A percentile compares a stretch with the other conserved stretches of the same genome.
Conservation (phyloP, 768 basidiomycete species). For the Hirschioporus abietinus region DNA sequence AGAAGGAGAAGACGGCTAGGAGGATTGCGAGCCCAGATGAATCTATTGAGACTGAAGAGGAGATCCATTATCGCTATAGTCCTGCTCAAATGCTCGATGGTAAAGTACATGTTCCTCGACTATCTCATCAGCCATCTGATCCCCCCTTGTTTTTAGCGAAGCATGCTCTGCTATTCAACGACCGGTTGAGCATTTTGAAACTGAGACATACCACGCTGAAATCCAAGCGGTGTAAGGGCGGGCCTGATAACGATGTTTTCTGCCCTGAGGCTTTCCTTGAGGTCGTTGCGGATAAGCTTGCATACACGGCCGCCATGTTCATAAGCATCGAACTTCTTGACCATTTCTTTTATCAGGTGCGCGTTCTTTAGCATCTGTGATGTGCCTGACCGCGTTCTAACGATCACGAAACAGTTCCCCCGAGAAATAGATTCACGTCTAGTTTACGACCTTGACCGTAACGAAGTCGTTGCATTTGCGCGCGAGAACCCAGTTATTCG, state of each 20-base stretch:
- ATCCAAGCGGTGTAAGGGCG: constrained; percentile 82
- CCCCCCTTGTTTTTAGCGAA: constrained; percentile 52
- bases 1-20: constrained; percentile 55
- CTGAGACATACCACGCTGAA: constrained; percentile 81
- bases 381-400: constrained; percentile 3
- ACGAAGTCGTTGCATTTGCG: constrained; percentile 87
- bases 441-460: constrained; percentile 88
- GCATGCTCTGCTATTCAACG: constrained; percentile 84
- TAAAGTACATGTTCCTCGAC: constrained; percentile 30
- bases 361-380: constrained; percentile 15
- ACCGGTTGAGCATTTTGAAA: constrained; percentile 77
- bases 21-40: constrained; percentile 38
- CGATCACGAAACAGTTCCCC: constrained; percentile 62
- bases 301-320: constrained; percentile 95
- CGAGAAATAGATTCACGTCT: constrained; percentile 94
- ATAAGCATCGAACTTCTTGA: constrained; percentile 98
- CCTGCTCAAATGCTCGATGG: constrained; percentile 91
- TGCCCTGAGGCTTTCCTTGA: constrained; percentile 97
- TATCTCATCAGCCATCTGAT: constrained; percentile 13
- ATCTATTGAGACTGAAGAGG: constrained; percentile 29
- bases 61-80: constrained; percentile 84
- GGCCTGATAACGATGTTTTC: constrained; percentile 82
- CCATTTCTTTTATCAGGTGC: constrained; percentile 96
- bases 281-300: constrained; percentile 94
- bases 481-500: constrained; percentile 90